phyloP scores from a whole-genome alignment of 2,329 filamentous ascomycete species.

The Venturia pyrina region DNA sequence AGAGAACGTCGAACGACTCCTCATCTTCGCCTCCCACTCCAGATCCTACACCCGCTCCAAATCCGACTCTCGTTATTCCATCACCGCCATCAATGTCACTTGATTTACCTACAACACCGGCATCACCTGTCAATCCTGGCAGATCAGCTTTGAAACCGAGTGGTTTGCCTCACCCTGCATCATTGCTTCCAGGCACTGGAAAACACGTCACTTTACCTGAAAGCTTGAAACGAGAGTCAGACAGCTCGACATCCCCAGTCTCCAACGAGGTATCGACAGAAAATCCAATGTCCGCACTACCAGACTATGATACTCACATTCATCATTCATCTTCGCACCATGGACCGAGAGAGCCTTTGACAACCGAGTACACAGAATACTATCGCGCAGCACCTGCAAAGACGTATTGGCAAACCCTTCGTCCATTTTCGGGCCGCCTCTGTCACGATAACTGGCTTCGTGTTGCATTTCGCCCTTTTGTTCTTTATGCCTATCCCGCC shows the following conservation, averaged over 20 bases:
- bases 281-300: not conserved
- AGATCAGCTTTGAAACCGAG: not conserved
- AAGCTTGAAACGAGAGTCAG: not conserved
- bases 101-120: not conserved
- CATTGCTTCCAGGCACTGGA: not conserved
- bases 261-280: not conserved
- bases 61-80: not conserved
- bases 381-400: constrained; percentile 58
- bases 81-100: not conserved
- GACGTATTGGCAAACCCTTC: constrained; percentile 65
- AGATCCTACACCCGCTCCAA: not conserved
- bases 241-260: not conserved
- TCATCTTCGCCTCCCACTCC: not conserved
- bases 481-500: constrained; percentile 77
- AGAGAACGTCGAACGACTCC: not conserved
- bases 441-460: constrained; percentile 69
- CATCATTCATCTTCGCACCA: not conserved
- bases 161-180: not conserved
- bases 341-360: not conserved
- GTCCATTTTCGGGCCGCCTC: constrained; percentile 68
- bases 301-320: not conserved
- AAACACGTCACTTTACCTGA: constrained; percentile 6
- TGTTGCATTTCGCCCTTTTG: constrained; percentile 68
- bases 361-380: constrained; percentile 56
- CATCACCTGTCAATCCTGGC: not conserved